Conservation (phyloP, 1,139 yeast species). For the Yamadazyma oceani region DNA sequence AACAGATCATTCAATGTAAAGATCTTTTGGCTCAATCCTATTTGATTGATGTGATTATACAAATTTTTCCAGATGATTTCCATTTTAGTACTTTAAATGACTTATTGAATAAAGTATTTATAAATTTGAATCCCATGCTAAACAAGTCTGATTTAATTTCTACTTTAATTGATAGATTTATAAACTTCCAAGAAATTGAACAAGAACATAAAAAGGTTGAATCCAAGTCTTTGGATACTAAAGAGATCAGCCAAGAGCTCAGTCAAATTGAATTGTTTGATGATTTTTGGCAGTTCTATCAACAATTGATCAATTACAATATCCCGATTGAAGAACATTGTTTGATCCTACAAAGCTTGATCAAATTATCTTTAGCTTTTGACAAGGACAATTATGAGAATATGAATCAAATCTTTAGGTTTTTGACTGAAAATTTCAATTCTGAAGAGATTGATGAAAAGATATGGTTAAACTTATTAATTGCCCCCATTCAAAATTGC, state of each 20-base stretch:
- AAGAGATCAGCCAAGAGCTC: conserved; percentile 4
- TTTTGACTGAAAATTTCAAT: conserved; percentile 50
- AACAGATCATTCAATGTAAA: conserved; percentile 89
- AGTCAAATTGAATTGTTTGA: conserved; percentile 20
- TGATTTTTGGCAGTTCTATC: conserved; percentile 65
- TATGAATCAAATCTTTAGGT: conserved; percentile 60
- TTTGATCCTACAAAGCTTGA: conserved; percentile 61
- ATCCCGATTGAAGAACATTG: conserved; percentile 66
- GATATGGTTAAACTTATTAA: conserved; percentile 53
- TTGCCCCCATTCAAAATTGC: conserved; percentile 54
- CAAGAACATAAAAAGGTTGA: conserved; percentile 19
- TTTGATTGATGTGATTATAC: conserved; percentile 82
- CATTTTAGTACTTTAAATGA: conserved; percentile 74
- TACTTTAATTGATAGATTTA: conserved; percentile 72
- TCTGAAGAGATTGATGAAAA: conserved; percentile 27
- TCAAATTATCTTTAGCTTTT: conserved; percentile 63
- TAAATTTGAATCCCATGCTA: conserved; percentile 65
- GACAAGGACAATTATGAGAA: conserved; percentile 63
- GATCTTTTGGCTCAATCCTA: conserved; percentile 93
- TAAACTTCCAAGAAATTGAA: conserved; percentile 51
- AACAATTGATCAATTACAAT: conserved; percentile 52
- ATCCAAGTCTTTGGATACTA: not conserved
- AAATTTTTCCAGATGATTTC: conserved; percentile 91
- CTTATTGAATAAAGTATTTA: conserved; percentile 64
- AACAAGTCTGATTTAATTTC: conserved; percentile 65